These are phyloP conservation scores for Botrytis deweyae DNA, from an alignment of 2,329 filamentous ascomycete species.

Conservation along the genomic window DNA sequence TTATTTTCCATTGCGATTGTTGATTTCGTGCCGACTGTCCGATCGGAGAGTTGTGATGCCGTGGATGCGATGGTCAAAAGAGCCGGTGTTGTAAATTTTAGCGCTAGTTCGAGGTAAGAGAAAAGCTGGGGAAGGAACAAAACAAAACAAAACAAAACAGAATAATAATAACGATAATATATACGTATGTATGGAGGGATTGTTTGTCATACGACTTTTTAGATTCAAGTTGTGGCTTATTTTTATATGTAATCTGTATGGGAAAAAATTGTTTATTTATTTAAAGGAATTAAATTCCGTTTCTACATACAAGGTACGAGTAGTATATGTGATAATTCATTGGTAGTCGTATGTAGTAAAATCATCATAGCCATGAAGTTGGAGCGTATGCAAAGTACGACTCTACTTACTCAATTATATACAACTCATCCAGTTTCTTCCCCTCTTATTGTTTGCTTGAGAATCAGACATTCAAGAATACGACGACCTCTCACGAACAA, in stretches of 20 bases:
- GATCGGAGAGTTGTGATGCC: conserved; percentile 21
- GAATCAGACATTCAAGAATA: background rate
- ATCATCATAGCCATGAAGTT: background rate
- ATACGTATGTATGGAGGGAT: background rate
- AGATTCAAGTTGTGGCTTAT: background rate
- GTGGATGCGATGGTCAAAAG: conserved; percentile 6
- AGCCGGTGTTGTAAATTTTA: conserved; percentile 4
- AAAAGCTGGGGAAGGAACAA: background rate
- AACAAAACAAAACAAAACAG: background rate
- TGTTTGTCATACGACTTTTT: background rate
- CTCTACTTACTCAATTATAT: background rate
- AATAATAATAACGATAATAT: background rate
- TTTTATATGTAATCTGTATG: background rate
- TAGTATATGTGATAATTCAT: background rate
- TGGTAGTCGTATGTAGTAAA: background rate
- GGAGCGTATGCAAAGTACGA: background rate
- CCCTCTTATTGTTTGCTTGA: background rate
- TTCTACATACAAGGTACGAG: too few species aligned
- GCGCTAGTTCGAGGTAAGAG: background rate
- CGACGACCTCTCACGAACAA: background rate
- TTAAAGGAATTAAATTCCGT: background rate
- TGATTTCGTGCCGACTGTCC: conserved; percentile 11
- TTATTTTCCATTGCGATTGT: conserved; percentile 19
- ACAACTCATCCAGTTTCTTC: background rate
- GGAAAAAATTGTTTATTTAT: background rate